Evolutionary conservation across 352 stramenopile species (phyloP).

Genomic region (Phytophthora pistaciae): DNA sequence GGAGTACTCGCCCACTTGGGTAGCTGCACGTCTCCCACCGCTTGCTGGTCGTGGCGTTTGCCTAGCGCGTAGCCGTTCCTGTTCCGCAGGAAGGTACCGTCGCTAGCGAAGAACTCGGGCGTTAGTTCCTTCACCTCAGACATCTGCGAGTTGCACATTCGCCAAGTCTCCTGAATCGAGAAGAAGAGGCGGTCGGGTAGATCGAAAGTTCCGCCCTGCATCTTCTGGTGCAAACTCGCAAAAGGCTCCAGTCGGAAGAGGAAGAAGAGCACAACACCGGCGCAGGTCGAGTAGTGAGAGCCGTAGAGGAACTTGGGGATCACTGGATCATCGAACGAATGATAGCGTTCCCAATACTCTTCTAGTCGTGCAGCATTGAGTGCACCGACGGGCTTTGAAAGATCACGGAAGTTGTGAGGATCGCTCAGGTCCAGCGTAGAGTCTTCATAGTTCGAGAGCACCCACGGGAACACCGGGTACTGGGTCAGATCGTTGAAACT

Average conservation of each 20-base stretch:
- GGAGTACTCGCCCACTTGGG: constrained; percentile 97
- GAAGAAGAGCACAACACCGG: constrained; percentile 98
- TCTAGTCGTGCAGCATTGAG: constrained; percentile 94
- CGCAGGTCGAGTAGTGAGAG: constrained; percentile 97
- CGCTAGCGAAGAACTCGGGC: constrained; percentile 96
- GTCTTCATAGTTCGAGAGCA: constrained; percentile 84
- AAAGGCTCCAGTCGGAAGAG: constrained; percentile 99
- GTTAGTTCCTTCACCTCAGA: constrained; percentile 99
- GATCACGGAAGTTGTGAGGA: constrained; percentile 94
- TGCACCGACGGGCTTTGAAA: constrained; percentile 98
- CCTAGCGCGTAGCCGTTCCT: constrained; percentile 96
- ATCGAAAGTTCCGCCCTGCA: constrained; percentile 98
- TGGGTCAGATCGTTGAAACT: constrained; percentile 95
- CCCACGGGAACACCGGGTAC: constrained; percentile 97
- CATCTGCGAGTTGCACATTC: constrained; percentile 97
- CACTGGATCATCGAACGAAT: constrained; percentile 91
- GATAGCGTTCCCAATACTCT: constrained; percentile 96
- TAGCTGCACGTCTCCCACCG: constrained; percentile 96
- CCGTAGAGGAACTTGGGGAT: constrained; percentile 92
- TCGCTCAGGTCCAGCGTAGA: constrained; percentile 85
- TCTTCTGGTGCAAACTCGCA: constrained; percentile 95
- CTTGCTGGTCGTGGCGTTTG: constrained; percentile 77
- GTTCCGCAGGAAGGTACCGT: constrained; percentile 97
- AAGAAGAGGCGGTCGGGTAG: constrained; percentile 98
- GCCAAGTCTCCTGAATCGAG: constrained; percentile 96